A percentile compares a stretch with the other conserved stretches of the same genome.
These are phyloP conservation scores for Beta vulgaris DNA, from an alignment of 148 eudicot genomes.

Conservation along the genomic window DNA sequence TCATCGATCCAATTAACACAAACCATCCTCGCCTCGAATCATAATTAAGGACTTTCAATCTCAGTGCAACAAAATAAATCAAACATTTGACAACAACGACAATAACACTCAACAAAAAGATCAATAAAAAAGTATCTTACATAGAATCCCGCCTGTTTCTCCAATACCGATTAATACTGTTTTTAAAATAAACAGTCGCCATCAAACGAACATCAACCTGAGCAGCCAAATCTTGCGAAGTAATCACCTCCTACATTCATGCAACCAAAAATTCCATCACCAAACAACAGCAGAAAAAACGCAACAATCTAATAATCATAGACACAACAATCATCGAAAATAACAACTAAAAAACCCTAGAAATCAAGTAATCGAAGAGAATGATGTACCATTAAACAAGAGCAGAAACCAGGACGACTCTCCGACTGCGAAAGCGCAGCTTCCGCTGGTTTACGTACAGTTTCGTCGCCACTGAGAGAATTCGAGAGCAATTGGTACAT, in stretches of 20 bases:
- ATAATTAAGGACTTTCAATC: not conserved
- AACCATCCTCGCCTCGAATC: not conserved
- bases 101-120: not conserved
- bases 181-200: slow-evolving; percentile 94
- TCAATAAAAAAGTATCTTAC: slow-evolving; percentile 41
- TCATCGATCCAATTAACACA: not conserved
- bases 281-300: no score
- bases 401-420: slow-evolving; percentile 83
- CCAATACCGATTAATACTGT: slow-evolving; percentile 84
- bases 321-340: not conserved
- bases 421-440: slow-evolving; percentile 79
- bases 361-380: slow-evolving; percentile 8
- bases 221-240: slow-evolving; percentile 67
- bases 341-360: slow-evolving; percentile 29
- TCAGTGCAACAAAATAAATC: not conserved
- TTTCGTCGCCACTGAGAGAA: slow-evolving; percentile 64
- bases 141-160: slow-evolving; percentile 69
- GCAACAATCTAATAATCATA: no score
- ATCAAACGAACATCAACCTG: slow-evolving; percentile 84
- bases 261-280: slow-evolving; percentile 3
- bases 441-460: slow-evolving; percentile 75
- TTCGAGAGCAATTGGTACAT: slow-evolving; percentile 75
- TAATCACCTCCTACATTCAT: slow-evolving; percentile 75
- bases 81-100: not conserved
- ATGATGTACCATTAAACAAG: slow-evolving; percentile 67